Base-by-base conservation (phyloP, 2,329 filamentous ascomycete genomes). In the Daldinia sp. region DNA sequence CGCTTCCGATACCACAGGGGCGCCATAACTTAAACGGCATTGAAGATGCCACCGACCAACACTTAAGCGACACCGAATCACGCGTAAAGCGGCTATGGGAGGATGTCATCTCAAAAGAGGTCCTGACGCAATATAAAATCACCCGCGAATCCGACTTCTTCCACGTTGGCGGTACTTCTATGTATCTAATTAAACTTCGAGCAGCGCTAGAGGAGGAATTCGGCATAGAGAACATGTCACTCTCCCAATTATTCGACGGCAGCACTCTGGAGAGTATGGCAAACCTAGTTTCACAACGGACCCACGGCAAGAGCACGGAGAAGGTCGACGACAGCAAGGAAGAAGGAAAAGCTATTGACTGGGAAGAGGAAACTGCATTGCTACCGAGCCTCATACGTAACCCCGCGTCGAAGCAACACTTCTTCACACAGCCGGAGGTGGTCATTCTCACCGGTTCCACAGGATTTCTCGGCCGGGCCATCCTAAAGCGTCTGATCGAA, bases 121-220 rank as follows among this genome's bases (percentile, higher is more conserved):
- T 44, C 18, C 42, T 23, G 12, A 23, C 37, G 18, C n/a, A 48
- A 26, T 13, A 44, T 10, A 48, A 9, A 6, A 69, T 71, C 10
- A 37, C 30, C 2, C 20, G 53, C 10, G 54, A 33, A 26, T 65
- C 70, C 4, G 60, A 70, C 33, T 75, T 75, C 64, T 75, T 75
- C 67, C 58, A 51, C 13, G 64, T 72, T 7, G 74, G 74, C 1
- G 74, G 74, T 9, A 74, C 57, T 35, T 74, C 74, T 0, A 28
- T 74, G 20, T 65, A 72, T 6, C 54, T 73, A 26, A 56, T 72
- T 6, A 56, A 60, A 0, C 65, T 75, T 0, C 65, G 64, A 33
- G 39, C 60, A 12, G 18, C 18, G 18, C 18, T 44, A 10, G 42
- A 44, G 10, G 18, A 44, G 1, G 42, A 44, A 12, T 44, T 1